These are phyloP conservation scores for Annulohypoxylon stygium DNA, from an alignment of 495 filamentous ascomycete genomes.

Conservation along the genomic window DNA sequence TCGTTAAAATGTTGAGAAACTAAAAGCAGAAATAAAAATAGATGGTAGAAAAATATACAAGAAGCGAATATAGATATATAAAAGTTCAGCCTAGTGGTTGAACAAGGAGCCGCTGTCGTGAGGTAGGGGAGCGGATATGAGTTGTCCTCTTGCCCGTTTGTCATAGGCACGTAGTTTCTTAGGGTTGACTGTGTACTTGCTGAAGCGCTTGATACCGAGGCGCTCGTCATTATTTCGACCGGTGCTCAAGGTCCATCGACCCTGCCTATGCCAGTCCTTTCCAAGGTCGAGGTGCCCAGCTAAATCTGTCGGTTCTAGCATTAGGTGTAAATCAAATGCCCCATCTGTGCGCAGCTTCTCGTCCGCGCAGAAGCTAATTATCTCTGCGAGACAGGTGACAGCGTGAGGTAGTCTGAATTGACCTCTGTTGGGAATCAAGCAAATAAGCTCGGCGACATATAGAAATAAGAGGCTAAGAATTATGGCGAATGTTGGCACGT, in stretches of 20 bases:
- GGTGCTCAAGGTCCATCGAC: slow-evolving; percentile 55
- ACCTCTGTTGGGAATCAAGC: slow-evolving; percentile 67
- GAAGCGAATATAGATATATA: slow-evolving; percentile 22
- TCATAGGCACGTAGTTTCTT: slow-evolving; percentile 45
- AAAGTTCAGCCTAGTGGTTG: slow-evolving; percentile 33
- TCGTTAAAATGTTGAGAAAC: slow-evolving; percentile 8
- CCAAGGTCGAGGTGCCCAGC: slow-evolving; percentile 52
- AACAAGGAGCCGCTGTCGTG: slow-evolving; percentile 41
- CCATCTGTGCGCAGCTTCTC: slow-evolving; percentile 76
- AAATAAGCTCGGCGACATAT: slow-evolving; percentile 65
- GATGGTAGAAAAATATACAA: slow-evolving; percentile 15
- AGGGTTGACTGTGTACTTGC: slow-evolving; percentile 57
- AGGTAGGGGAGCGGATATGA: slow-evolving; percentile 46
- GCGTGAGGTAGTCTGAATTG: slow-evolving; percentile 76
- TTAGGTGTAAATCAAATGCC: slow-evolving; percentile 61
- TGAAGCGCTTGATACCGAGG: slow-evolving; percentile 55
- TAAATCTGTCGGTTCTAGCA: slow-evolving; percentile 49
- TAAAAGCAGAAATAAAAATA: background rate
- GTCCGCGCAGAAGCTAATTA: slow-evolving; percentile 80
- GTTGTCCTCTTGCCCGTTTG: slow-evolving; percentile 35
- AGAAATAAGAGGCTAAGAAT: slow-evolving; percentile 77
- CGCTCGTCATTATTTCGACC: slow-evolving; percentile 49
- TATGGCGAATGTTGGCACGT: slow-evolving; percentile 75
- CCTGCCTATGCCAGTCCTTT: slow-evolving; percentile 51
- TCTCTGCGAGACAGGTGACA: slow-evolving; percentile 76